These are phyloP conservation scores for Macaranga tanarius DNA, from an alignment of 441 rosid species.

Conservation along the genomic window DNA sequence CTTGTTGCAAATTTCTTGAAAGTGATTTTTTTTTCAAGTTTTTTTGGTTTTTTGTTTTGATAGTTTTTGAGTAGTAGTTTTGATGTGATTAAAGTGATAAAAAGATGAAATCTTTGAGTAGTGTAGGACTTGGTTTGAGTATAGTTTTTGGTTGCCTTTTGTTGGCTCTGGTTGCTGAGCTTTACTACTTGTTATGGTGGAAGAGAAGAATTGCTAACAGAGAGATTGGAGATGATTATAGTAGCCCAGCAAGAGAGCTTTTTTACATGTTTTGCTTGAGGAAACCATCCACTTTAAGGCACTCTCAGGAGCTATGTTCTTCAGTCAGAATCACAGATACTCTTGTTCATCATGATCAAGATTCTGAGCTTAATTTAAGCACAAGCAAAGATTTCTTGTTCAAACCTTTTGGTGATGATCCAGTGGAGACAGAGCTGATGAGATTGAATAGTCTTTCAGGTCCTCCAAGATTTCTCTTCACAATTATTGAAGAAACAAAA, in stretches of 20 bases:
- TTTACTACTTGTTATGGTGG: conserved; percentile 88
- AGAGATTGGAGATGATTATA: conserved; percentile 50
- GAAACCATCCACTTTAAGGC: conserved; percentile 48
- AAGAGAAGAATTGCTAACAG: conserved; percentile 56
- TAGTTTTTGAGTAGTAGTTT: conserved; percentile 9
- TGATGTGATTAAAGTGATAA: conserved; percentile 26
- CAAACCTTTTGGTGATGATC: conserved; percentile 40
- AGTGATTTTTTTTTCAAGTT: conserved; percentile 8
- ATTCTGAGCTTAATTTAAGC: conserved; percentile 23
- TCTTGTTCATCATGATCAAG: conserved; percentile 32
- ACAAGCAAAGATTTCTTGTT: conserved; percentile 41
- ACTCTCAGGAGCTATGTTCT: conserved; percentile 37
- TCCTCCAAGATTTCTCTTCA: conserved; percentile 82
- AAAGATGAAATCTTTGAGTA: conserved; percentile 83
- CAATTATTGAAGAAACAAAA: conserved; percentile 82
- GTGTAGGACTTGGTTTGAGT: conserved; percentile 86
- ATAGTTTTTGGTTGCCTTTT: conserved; percentile 79
- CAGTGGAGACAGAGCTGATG: conserved; percentile 46
- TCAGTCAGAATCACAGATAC: conserved; percentile 37
- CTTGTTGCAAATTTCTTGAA: conserved; percentile 2
- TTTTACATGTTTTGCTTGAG: conserved; percentile 72
- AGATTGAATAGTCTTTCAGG: conserved; percentile 54
- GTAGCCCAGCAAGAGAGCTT: conserved; percentile 68
- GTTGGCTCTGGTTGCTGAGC: conserved; percentile 74
- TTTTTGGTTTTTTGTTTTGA: not conserved